These are phyloP conservation scores for Alternaria brassicae DNA, from an alignment of 2,329 filamentous ascomycete genomes.

Conservation along the genomic window DNA sequence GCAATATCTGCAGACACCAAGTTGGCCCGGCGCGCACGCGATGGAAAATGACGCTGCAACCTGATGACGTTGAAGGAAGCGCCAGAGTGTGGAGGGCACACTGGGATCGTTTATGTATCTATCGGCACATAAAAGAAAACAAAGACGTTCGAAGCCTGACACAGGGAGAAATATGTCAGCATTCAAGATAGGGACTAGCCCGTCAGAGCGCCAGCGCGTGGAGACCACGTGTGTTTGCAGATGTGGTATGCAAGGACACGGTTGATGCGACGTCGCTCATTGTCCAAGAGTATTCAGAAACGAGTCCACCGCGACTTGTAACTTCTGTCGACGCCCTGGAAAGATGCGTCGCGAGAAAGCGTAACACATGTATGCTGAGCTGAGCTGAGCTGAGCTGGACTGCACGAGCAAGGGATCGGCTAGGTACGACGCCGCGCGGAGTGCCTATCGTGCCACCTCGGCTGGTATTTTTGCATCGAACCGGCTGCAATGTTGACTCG, in stretches of 20 bases:
- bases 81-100: not conserved
- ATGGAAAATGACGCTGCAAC: not conserved
- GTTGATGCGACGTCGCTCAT: not conserved
- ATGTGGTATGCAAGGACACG: not conserved
- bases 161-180: not conserved
- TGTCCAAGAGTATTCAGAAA: not conserved
- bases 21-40: not conserved
- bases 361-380: not conserved
- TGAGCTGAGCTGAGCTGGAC: not conserved
- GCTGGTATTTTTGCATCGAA: slow-evolving; percentile 1
- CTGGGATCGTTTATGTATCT: not conserved
- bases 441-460: slow-evolving; percentile 2
- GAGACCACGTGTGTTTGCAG: not conserved
- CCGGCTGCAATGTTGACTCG: slow-evolving; percentile 9
- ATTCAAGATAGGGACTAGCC: not conserved
- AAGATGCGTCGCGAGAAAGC: not conserved
- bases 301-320: not conserved
- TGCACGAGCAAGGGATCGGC: slow-evolving; percentile 1
- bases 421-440: not conserved
- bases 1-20: not conserved
- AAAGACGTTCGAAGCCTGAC: slow-evolving; percentile 2
- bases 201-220: not conserved
- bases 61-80: slow-evolving; percentile 7
- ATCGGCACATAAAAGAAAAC: not conserved
- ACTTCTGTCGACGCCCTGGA: not conserved